Evolutionary conservation across 176 grass and related monocot genomes (phyloP).

Genomic region (Urochloa ruziziensis): DNA sequence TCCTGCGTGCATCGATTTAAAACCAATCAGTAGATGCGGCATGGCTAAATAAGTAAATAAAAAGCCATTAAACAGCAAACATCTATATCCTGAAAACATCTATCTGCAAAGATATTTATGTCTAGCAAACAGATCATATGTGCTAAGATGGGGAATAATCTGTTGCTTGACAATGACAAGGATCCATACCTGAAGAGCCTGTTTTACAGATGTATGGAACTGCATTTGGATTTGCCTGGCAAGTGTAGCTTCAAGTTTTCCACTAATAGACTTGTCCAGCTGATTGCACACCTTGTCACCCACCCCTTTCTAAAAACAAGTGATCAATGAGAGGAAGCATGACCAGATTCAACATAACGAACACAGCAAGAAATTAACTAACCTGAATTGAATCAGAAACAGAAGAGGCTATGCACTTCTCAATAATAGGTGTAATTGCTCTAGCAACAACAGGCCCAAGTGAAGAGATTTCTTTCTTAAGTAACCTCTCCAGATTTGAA

Average conservation of each 20-base stretch:
- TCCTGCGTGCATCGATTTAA: conserved; percentile 61
- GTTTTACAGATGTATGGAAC: conserved; percentile 88
- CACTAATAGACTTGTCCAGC: conserved; percentile 86
- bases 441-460: conserved; percentile 74
- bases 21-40: conserved; percentile 10
- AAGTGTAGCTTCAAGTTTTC: conserved; percentile 87
- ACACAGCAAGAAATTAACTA: conserved; percentile 28
- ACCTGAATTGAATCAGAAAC: conserved; percentile 94
- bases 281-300: conserved; percentile 87
- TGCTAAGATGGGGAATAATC: background rate
- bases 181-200: conserved; percentile 73
- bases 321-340: conserved; percentile 20
- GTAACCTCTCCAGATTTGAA: conserved; percentile 60
- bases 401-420: conserved; percentile 60
- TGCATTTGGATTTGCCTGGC: conserved; percentile 91
- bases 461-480: conserved; percentile 88
- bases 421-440: conserved; percentile 69
- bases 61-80: conserved; percentile 1
- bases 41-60: conserved; percentile 24
- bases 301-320: conserved; percentile 68
- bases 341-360: conserved; percentile 16
- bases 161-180: conserved; percentile 3
- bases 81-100: background rate
- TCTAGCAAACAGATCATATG: background rate
- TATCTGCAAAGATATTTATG: background rate